Base-by-base conservation (phyloP, 148 eudicot genomes). In the Selenicereus undatus region DNA sequence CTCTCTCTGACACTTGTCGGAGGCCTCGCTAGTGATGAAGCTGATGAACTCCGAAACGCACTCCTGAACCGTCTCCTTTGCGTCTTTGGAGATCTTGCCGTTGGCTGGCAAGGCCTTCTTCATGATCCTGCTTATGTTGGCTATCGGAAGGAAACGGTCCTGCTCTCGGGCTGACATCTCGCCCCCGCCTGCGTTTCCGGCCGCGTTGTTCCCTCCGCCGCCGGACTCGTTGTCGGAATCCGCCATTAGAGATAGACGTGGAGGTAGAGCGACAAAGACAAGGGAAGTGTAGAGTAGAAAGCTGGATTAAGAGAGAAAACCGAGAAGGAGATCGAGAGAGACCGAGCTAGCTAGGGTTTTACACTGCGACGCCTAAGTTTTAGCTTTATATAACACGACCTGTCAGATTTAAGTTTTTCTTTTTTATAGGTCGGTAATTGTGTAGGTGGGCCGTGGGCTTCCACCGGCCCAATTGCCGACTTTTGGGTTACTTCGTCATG, bases 41-140 rank as follows among this genome's bases (percentile, higher is more conserved):
- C 93, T 89, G 43, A 91, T 91, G 82, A 93, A 93, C 87, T 93
- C 97, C 0, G 97, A 91, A 24, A 91, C 97, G 32, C 94, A 93
- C 75, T 91, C 93, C 76, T 93, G 97, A 14, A 93, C 94, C 20
- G 95, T 91, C 84, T 93, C 97, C 73, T 93, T 93, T 0, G 97
- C 94, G 74, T 93, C 97, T 79, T 93, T 93, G 0, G 94, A 91
- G 65, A 93, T 89, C 85, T 93, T 93, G 0, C 90, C 97, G 52
- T 91, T 91, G 0, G 88, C 86, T 11, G 94, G 95, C 11, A 91
- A 82, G 17, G 83, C 92, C 78, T 89, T 93, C 81, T 91, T 93
- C 97, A 93, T 93, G 75, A 91, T 91, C 79, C 97, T 77, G 77
- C 95, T 87, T 24, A 91, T 90, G 69, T 91, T 93, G 2, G 95